A percentile compares a stretch with the other conserved stretches of the same genome.
Conservation (phyloP, 805 yeast species). For the Grigorovia jiainica region DNA sequence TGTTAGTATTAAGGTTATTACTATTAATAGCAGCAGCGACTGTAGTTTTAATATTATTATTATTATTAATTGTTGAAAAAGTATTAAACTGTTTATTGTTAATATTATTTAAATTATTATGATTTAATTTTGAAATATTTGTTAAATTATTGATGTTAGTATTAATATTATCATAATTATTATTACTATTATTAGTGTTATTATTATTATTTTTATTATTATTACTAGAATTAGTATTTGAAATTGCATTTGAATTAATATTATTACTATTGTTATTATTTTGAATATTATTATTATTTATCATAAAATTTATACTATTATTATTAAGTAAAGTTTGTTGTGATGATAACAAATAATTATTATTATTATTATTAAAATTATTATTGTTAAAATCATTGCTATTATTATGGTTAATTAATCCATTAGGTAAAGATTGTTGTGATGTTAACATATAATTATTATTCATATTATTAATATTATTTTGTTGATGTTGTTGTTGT, state of each 20-base stretch:
- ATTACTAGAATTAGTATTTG: neutral
- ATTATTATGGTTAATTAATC: no score
- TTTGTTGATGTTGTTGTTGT: neutral
- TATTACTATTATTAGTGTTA: neutral
- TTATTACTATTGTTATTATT: neutral
- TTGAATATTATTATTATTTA: neutral
- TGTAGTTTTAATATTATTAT: neutral
- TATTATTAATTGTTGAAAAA: neutral
- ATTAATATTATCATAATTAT: neutral
- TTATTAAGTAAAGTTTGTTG: slow-evolving; percentile 1
- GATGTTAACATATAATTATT: no score
- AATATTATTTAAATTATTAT: neutral
- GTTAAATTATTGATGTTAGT: neutral
- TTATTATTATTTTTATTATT: neutral
- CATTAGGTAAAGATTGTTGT: no score
- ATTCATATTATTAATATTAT: neutral
- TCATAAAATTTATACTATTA: no score
- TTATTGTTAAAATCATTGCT: neutral
- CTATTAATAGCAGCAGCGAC: no score
- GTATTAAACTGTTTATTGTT: neutral
- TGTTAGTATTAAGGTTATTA: neutral
- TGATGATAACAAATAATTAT: neutral
- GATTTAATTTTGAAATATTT: neutral
- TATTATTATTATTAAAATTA: neutral
- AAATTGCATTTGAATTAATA: neutral